Conservation (phyloP, 2,329 filamentous ascomycete genomes). For the Alternaria tenuissima region DNA sequence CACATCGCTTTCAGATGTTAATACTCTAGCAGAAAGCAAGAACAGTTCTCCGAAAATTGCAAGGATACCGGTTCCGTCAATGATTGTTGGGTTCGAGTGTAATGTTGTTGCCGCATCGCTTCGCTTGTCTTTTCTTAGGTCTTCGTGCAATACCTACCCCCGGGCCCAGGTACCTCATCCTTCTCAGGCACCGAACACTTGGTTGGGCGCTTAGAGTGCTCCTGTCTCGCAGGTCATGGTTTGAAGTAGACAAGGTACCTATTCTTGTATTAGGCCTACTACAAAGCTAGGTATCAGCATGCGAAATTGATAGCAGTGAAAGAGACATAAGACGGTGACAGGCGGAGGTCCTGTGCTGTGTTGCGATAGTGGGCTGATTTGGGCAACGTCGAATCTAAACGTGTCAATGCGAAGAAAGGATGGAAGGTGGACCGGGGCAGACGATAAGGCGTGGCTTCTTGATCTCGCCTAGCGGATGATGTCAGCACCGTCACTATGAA, state of each 20-base stretch:
- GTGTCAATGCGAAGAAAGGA: not conserved
- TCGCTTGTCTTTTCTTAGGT: slow-evolving; percentile 15
- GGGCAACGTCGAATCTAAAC: not conserved
- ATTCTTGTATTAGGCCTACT: slow-evolving; percentile 2
- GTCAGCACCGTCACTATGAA: not conserved
- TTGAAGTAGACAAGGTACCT: slow-evolving; percentile 1
- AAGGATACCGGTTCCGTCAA: not conserved
- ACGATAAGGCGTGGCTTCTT: not conserved
- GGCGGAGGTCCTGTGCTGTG: not conserved
- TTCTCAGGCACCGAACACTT: not conserved
- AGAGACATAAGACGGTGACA: not conserved
- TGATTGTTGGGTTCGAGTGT: not conserved
- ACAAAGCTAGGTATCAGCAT: not conserved
- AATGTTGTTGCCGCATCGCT: not conserved
- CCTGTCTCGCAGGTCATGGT: not conserved
- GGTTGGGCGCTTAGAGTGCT: slow-evolving; percentile 1
- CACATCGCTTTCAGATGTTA: not conserved
- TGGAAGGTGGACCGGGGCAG: not conserved
- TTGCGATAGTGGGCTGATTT: too few relatives aligned
- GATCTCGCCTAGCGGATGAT: slow-evolving; percentile 1
- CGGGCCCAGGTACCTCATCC: not conserved
- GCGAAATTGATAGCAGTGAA: not conserved
- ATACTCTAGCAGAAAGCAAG: not conserved
- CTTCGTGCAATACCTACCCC: slow-evolving; percentile 4
- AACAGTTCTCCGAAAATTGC: not conserved